These are phyloP conservation scores for Coccomyxa sp. DNA, from an alignment of 139 green algal genomes.

Conservation along the genomic window DNA sequence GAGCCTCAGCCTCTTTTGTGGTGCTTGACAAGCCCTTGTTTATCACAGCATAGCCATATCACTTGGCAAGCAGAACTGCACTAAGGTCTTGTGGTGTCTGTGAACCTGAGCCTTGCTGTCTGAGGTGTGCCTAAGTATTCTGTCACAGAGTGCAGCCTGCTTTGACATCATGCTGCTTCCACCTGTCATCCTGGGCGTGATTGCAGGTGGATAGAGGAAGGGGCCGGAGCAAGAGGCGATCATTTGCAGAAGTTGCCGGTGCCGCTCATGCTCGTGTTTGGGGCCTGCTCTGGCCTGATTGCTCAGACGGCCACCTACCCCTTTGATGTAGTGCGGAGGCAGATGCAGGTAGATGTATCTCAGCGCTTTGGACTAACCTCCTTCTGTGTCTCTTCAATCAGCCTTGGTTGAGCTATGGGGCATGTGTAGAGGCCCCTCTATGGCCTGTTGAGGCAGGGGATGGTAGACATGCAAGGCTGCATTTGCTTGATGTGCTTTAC, in stretches of 20 bases:
- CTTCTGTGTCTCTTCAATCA: not conserved
- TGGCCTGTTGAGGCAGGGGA: not conserved
- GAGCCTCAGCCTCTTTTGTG: not conserved
- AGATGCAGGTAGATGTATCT: slow-evolving; percentile 81
- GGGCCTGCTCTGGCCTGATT: slow-evolving; percentile 73
- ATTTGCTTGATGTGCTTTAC: no score
- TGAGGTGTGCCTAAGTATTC: not conserved
- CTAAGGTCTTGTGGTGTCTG: not conserved
- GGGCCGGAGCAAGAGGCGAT: not conserved
- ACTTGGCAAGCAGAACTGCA: not conserved
- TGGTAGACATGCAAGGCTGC: not conserved
- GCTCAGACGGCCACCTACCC: slow-evolving; percentile 84
- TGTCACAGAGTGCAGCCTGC: not conserved
- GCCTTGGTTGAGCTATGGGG: not conserved
- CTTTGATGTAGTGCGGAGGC: slow-evolving; percentile 84
- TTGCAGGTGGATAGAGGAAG: not conserved
- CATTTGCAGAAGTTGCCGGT: slow-evolving; percentile 51
- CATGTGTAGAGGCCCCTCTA: no score
- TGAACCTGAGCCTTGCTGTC: not conserved
- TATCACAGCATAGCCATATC: no score
- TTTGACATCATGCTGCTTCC: not conserved
- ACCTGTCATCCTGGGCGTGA: not conserved
- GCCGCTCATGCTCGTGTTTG: slow-evolving; percentile 71
- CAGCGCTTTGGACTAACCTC: no score
- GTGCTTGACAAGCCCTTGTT: not conserved